Percentiles rank a stretch among this genome's conserved stretches.
Conservation (phyloP, 2,329 filamentous ascomycete genomes). For the Zymoseptoria ardabiliae region DNA sequence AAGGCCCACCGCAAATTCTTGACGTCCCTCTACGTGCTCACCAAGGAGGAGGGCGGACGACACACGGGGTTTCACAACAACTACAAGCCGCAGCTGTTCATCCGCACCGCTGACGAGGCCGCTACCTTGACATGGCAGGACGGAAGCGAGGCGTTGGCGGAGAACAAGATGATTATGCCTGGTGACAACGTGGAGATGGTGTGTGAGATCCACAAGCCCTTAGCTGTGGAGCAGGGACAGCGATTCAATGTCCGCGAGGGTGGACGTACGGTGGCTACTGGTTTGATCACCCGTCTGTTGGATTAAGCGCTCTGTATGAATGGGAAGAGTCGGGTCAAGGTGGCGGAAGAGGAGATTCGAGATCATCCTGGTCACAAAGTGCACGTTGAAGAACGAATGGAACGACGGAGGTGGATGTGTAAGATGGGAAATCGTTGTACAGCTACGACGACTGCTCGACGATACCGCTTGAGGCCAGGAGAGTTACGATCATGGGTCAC, state of each 20-base stretch:
- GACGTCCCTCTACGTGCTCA: conserved; percentile 91
- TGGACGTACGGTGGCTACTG: conserved; percentile 53
- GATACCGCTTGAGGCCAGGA: neutral
- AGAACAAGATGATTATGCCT: conserved; percentile 83
- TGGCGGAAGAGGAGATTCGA: neutral
- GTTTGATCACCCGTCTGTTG: conserved; percentile 33
- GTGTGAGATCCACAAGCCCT: conserved; percentile 72
- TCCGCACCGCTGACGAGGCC: conserved; percentile 76
- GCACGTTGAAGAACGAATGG: too few relatives aligned
- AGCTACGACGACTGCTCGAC: neutral
- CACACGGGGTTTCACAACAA: conserved; percentile 93
- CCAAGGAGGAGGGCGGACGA: conserved; percentile 95
- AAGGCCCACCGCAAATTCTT: conserved; percentile 90
- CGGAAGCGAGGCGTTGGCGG: conserved; percentile 59
- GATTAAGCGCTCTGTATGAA: conserved; percentile 22
- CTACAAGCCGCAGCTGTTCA: conserved; percentile 94
- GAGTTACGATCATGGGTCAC: too few relatives aligned
- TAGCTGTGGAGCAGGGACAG: conserved; percentile 84
- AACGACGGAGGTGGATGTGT: neutral
- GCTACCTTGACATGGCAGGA: conserved; percentile 81
- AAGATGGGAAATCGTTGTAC: neutral
- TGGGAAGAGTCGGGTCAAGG: neutral
- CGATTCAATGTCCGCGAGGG: conserved; percentile 98
- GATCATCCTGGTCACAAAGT: too few relatives aligned
- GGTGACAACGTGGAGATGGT: conserved; percentile 99